Base-by-base conservation (phyloP, 768 basidiomycete species). In the Hydnum rufescens region DNA sequence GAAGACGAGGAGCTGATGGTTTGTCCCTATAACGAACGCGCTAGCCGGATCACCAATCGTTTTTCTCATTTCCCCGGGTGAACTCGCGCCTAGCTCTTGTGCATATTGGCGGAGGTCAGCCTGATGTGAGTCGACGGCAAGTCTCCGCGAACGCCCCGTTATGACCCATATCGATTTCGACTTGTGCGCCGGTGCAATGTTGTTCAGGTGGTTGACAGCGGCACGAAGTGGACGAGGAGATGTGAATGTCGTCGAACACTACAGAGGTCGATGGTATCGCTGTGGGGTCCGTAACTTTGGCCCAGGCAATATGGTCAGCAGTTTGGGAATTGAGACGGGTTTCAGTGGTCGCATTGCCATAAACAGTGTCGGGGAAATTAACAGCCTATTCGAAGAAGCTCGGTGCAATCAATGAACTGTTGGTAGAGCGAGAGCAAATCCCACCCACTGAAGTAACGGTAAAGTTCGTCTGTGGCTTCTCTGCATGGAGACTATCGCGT, bases 301-400 rank as follows among this genome's bases (percentile, higher is more conserved):
- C 68, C 87, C 89, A 92, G 22, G 76, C 59, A 26, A 90, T 57
- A 59, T 78, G 76, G 63, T 96, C 92, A 1, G 87, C 87, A 1
- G 83, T 82, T 22, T 82, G 76, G 0, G 86, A 92, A 2, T 74
- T 75, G 8, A 95, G 64, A 4, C 73, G 72, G 6, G 71, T 77
- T 59, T 80, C 71, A 3, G 84, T 82, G 53, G 68, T 77, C 3
- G 69, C 65, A 26, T 73, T 66, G 0, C 74, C 80, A 55, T 89
- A 89, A 0, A 84, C 64, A 0, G 87, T 89, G 57, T 87, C 83
- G 1, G 74, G 69, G 43, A 74, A 72, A 4, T 67, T 68, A 5
- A 69, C 57, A 2, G 71, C 71, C 75, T 77, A 54, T 5, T n/a
- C n/a, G n/a, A n/a, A 56, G 42, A 31, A 39, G 8, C 36, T 8